These are phyloP conservation scores for Diaporthe vaccinii DNA, from an alignment of 2,329 filamentous ascomycete species.

Conservation along the genomic window DNA sequence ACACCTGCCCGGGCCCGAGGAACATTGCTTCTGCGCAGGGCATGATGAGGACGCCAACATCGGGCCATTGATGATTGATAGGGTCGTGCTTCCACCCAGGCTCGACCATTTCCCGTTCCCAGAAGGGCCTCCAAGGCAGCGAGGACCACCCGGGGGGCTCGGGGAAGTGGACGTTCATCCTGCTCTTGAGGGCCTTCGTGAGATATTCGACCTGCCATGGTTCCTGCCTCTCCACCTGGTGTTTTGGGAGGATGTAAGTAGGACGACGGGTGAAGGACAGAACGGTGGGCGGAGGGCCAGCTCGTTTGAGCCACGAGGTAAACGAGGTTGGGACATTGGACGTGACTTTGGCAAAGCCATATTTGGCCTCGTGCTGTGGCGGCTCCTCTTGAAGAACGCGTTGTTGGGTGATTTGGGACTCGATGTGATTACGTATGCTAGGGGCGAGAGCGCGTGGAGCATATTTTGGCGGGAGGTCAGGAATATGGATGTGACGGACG, in stretches of 20 bases:
- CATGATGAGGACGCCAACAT: conserved; percentile 33
- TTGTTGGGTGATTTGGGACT: conserved; percentile 28
- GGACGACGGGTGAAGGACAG: conserved; percentile 39
- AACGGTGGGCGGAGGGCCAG: conserved; percentile 38
- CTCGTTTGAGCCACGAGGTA: conserved; percentile 26
- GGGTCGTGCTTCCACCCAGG: conserved; percentile 13
- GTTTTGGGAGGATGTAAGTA: conserved; percentile 37
- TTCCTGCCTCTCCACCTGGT: not conserved
- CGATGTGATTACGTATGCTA: conserved; percentile 26
- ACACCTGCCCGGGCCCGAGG: conserved; percentile 38
- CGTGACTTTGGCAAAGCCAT: not conserved
- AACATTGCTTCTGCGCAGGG: conserved; percentile 40
- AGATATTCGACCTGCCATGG: conserved; percentile 35
- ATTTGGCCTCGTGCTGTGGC: fast-evolving
- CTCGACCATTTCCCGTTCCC: not conserved
- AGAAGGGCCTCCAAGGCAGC: conserved; percentile 9
- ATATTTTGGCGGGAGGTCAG: conserved; percentile 37
- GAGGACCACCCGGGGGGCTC: conserved; percentile 34
- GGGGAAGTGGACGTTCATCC: conserved; percentile 29
- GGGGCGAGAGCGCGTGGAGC: conserved; percentile 18
- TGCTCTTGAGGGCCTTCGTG: conserved; percentile 11
- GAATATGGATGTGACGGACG: conserved; percentile 39
- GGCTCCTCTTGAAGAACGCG: not conserved
- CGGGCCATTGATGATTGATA: conserved; percentile 28
- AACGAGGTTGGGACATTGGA: not conserved